A percentile compares a stretch with the other conserved stretches of the same genome.
Conservation (phyloP, 306 rosid genomes). For the Echinosophora koreensis region DNA sequence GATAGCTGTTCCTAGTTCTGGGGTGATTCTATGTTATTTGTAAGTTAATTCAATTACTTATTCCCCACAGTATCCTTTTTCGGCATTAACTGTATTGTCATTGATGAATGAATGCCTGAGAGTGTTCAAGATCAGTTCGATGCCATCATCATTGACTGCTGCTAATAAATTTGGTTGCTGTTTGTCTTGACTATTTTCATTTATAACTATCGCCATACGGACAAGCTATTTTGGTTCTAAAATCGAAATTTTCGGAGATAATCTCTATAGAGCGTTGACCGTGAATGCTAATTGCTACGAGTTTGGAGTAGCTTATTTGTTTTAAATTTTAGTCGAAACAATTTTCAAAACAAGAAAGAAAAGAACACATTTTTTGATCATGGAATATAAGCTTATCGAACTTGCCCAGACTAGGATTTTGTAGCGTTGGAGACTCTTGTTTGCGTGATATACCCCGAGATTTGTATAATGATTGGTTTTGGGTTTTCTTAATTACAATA, state of each 20-base stretch:
- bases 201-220: background rate
- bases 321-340: too few relatives aligned
- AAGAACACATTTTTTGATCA: too few relatives aligned
- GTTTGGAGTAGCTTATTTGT: background rate
- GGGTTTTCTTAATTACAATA: too few relatives aligned
- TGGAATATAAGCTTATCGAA: too few relatives aligned
- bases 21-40: conserved; percentile 42
- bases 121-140: conserved; percentile 30
- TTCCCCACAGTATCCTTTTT: background rate
- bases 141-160: background rate
- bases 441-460: too few relatives aligned
- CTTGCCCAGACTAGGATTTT: too few relatives aligned
- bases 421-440: too few relatives aligned
- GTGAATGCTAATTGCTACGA: too few relatives aligned
- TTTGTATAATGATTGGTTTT: too few relatives aligned
- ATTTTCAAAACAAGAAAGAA: too few relatives aligned
- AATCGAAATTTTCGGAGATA: background rate
- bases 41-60: conserved; percentile 47
- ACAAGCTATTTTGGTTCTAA: background rate
- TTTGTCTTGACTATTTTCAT: background rate
- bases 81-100: conserved; percentile 38
- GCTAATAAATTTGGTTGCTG: conserved; percentile 4
- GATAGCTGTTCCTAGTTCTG: conserved; percentile 39
- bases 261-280: background rate
- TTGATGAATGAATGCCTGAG: background rate